Evolutionary conservation across 2,329 filamentous ascomycete genomes (phyloP), one percentile per base, ranked within the genome.

Genomic region (Pseudogymnoascus sp.): DNA sequence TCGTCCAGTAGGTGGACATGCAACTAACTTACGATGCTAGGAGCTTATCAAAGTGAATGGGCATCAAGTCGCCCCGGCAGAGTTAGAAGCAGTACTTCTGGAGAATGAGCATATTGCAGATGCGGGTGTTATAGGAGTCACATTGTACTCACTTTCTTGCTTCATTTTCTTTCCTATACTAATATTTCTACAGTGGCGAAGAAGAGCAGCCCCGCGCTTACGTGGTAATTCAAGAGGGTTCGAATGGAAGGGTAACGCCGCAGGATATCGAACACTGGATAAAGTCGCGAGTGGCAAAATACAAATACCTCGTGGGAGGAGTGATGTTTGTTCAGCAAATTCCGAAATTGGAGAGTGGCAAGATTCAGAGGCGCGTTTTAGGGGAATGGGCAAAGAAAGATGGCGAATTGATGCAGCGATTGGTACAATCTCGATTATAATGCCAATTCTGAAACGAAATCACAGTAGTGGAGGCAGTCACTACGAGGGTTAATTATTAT

Each of bases 41-140:
- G 80, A 83, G 67, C 73, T 83, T 58, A 84, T 77, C 77, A 77
- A 84, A 75, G 74, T 82, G 60, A 83, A 82, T 63, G 81, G 79
- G 0, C 70, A 82, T 4, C 81, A 84, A 67, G 82, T 85, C 3
- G 80, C 82, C 0, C 82, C 82, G 0, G 82, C 82, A 1, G 82
- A 85, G 63, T 72, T 81, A 0, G 79, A 82, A 68, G 76, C 76
- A 0, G 74, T 77, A 0, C 71, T 83, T 0, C 69, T 82, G 0
- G 76, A 80, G 62, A 75, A 79, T 52, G 72, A 78, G n/a, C 71
- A 77, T 34, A 67, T 83, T 13, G 77, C 77, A 3, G 80, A 83
- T 65, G 80, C 79, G 6, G 81, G 79, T 4, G 79, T 77, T 0
- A 78, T 82, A 1, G 80, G 81, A 18, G 77, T 81, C 58, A 74